phyloP scores from a whole-genome alignment of 2,329 filamentous ascomycete species.

The Penicillium sclerotiorum region DNA sequence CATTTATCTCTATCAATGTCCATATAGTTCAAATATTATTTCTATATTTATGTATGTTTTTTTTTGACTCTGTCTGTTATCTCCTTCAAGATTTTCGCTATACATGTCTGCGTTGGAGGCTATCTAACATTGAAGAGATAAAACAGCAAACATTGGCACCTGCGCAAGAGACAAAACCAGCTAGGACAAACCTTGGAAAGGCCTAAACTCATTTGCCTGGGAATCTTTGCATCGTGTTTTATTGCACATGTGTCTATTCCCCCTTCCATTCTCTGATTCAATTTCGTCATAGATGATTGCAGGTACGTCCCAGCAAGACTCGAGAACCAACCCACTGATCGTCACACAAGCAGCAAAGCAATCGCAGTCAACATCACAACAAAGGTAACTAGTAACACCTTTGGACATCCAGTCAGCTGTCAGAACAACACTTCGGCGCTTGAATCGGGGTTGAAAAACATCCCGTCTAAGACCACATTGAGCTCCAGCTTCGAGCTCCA shows the following conservation, averaged over 20 bases:
- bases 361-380: conserved; percentile 22
- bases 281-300: conserved; percentile 1
- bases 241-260: too few relatives aligned
- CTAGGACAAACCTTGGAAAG: too few relatives aligned
- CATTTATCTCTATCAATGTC: background rate
- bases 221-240: too few relatives aligned
- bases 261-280: too few relatives aligned
- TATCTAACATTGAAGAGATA: too few relatives aligned
- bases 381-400: conserved; percentile 6
- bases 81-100: background rate
- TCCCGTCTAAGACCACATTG: too few relatives aligned
- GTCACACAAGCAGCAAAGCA: conserved; percentile 21
- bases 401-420: background rate
- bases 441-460: too few relatives aligned
- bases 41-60: background rate
- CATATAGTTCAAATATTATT: background rate
- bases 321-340: conserved; percentile 5
- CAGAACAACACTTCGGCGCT: too few relatives aligned
- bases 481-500: background rate
- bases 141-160: too few relatives aligned
- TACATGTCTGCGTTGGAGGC: background rate
- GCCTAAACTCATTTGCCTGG: too few relatives aligned
- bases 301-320: background rate
- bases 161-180: too few relatives aligned
- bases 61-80: background rate